Conservation (phyloP, 768 basidiomycete genomes). For the Termitomyces sp. region DNA sequence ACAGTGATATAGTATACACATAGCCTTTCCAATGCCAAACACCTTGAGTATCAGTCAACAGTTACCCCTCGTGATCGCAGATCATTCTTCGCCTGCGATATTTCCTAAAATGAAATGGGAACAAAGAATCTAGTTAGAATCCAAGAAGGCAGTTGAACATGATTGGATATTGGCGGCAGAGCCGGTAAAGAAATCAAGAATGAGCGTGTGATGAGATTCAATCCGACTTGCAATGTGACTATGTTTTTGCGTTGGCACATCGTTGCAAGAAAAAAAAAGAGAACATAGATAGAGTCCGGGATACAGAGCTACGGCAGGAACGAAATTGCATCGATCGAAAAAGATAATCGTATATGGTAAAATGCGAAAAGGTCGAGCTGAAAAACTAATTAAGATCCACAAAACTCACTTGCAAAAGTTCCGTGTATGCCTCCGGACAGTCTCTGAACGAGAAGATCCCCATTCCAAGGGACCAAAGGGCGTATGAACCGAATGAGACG, state of each 20-base stretch:
- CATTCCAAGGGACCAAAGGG: constrained; percentile 76
- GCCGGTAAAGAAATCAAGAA: too few species aligned
- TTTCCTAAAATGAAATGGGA: constrained; percentile 41
- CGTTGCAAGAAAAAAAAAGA: neutral
- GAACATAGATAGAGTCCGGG: neutral
- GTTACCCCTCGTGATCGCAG: constrained; percentile 53
- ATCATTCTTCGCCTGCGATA: constrained; percentile 46
- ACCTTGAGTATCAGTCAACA: constrained; percentile 37
- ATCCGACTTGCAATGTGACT: neutral
- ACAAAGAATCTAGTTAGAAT: constrained; percentile 5
- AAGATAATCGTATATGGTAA: too few species aligned
- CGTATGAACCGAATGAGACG: constrained; percentile 75
- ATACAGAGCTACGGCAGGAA: neutral
- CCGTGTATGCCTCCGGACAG: constrained; percentile 74
- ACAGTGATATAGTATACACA: neutral
- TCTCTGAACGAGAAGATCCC: constrained; percentile 70
- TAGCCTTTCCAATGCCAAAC: neutral
- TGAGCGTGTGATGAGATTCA: too few species aligned
- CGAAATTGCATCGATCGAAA: neutral
- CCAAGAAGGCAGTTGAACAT: neutral
- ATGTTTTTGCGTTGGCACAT: neutral
- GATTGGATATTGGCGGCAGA: too few species aligned
- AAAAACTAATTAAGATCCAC: constrained; percentile 14
- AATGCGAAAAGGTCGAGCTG: neutral
- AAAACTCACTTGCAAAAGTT: constrained; percentile 52